Evolutionary conservation across 1,139 yeast genomes (phyloP), one percentile per base, ranked within the genome.

Genomic region (Candida neerlandica): DNA sequence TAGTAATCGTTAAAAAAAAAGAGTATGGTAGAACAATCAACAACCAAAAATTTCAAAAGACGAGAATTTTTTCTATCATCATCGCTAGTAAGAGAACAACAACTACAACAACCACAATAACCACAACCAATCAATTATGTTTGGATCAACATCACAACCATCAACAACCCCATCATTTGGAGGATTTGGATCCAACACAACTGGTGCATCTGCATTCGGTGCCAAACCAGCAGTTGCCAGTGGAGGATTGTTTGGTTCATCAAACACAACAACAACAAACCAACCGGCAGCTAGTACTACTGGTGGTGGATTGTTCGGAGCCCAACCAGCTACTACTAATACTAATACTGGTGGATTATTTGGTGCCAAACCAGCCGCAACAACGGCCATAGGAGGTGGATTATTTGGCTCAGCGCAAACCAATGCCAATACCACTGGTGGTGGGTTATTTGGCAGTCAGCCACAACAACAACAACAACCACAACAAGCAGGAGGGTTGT

Each of bases 271-370:
- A 30, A 14, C 46, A 40, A 34, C 49, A 27, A 41, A n/a, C 15
- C 51, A 44, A 42, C 46, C 41, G 16, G 12, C 38, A 44, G 34
- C 45, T 41, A 58, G 12, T 33, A 38, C 45, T 41, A 58, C n/a
- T 33, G 26, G 52, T 32, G 64, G 67, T 1, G 67, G 68, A 5
- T 51, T 65, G 37, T 66, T 65, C 54, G 67, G 67, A 10, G 50
- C 16, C 5, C 21, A 37, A 37, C 41, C 41, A 9, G n/a, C 39
- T 4, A 14, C 9, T 16, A 10, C 14, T 16, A 12, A 2, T 12
- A 34, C 38, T 2, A 10, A 5, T 7, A 23, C 58, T 5, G 38
- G 58, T 5, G 65, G 59, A 11, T 52, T 56, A 19, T 57, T 58
- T 50, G 62, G 33, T 5, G 16, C 38, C 38, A 34, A 18, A n/a